These are phyloP conservation scores for Ascocoryne sarcoides DNA, from an alignment of 2,329 filamentous ascomycete genomes.

Conservation along the genomic window DNA sequence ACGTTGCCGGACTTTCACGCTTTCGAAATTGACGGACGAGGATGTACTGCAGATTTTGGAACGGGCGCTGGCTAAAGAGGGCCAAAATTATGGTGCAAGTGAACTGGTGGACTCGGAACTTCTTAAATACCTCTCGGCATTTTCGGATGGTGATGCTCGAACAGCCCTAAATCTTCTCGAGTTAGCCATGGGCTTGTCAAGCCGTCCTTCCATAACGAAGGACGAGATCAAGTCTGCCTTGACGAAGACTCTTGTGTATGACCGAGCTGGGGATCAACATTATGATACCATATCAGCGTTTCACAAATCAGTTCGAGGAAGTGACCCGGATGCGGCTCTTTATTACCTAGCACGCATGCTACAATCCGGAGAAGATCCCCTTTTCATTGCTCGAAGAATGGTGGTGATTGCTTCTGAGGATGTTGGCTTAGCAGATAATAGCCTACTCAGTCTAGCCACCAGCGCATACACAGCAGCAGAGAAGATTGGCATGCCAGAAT, in stretches of 20 bases:
- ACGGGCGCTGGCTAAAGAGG: conserved; percentile 62
- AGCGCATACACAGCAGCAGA: conserved; percentile 80
- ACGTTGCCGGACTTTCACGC: conserved; percentile 81
- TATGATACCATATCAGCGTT: conserved; percentile 97
- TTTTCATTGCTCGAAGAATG: conserved; percentile 87
- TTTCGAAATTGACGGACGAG: conserved; percentile 63
- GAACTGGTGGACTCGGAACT: conserved; percentile 68
- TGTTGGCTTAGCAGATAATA: conserved; percentile 81
- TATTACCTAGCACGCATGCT: conserved; percentile 97
- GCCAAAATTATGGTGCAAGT: conserved; percentile 30
- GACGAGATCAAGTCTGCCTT: conserved; percentile 72
- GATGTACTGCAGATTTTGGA: conserved; percentile 66
- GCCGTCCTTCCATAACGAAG: conserved; percentile 55
- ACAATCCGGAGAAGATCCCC: conserved; percentile 84
- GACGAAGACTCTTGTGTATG: conserved; percentile 90
- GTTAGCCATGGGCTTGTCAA: conserved; percentile 71
- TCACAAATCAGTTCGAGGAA: conserved; percentile 89
- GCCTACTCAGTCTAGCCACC: conserved; percentile 73
- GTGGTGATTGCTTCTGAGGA: conserved; percentile 94
- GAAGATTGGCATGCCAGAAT: conserved; percentile 92
- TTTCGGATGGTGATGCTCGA: conserved; percentile 86
- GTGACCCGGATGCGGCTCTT: conserved; percentile 75
- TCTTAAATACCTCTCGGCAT: conserved; percentile 71
- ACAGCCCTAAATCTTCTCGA: conserved; percentile 90
- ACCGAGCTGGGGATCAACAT: conserved; percentile 89